Conservation (phyloP, 2,329 filamentous ascomycete genomes). For the Aspergillus versicolor region DNA sequence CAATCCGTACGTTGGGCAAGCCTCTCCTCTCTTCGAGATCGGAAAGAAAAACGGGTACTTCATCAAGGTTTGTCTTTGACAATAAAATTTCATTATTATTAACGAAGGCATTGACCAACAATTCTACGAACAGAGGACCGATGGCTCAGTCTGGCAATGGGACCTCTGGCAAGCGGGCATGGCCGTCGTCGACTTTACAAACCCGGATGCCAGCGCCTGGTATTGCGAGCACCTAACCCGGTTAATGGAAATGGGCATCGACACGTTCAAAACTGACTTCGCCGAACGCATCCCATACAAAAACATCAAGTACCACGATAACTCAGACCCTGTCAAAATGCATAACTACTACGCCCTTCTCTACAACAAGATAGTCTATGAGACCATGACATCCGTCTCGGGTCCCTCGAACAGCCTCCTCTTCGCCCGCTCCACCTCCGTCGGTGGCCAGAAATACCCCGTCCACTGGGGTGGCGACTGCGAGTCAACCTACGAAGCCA, state of each 20-base stretch:
- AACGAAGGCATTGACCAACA: background rate
- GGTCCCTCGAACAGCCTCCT: conserved; percentile 59
- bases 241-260: conserved; percentile 68
- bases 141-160: conserved; percentile 73
- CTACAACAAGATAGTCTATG: conserved; percentile 70
- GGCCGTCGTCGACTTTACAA: conserved; percentile 73
- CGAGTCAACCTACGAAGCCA: conserved; percentile 70
- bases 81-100: background rate
- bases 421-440: conserved; percentile 66
- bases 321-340: conserved; percentile 64
- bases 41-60: conserved; percentile 66
- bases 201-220: conserved; percentile 66
- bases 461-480: conserved; percentile 74
- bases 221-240: conserved; percentile 61
- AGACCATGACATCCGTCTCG: conserved; percentile 57
- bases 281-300: conserved; percentile 68
- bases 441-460: conserved; percentile 68
- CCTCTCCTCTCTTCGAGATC: conserved; percentile 64
- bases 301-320: conserved; percentile 65
- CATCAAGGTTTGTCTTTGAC: conserved; percentile 48
- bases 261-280: conserved; percentile 75
- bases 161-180: conserved; percentile 77
- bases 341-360: conserved; percentile 76
- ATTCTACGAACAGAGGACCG: conserved; percentile 47
- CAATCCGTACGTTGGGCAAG: conserved; percentile 71